Percentiles rank a stretch among this genome's conserved stretches.
phyloP scores from a whole-genome alignment of 805 yeast species.

The Saccharomycopsis capsularis region DNA sequence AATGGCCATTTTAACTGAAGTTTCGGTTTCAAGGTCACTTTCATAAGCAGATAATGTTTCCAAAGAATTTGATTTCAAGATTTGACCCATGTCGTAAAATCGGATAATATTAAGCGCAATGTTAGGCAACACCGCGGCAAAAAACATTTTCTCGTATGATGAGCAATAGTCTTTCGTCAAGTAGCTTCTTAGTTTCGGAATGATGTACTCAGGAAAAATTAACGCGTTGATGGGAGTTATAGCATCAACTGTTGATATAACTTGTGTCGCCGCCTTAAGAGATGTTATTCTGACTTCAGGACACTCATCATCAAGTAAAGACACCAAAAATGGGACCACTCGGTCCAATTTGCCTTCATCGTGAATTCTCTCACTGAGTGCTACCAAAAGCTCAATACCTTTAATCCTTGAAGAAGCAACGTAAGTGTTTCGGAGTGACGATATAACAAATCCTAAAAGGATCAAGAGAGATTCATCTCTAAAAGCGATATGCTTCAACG shows the following conservation, averaged over 20 bases:
- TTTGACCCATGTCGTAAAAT: slow-evolving; percentile 55
- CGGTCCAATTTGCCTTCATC: slow-evolving; percentile 86
- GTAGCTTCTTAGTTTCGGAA: slow-evolving; percentile 57
- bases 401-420: slow-evolving; percentile 53
- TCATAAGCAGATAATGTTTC: slow-evolving; percentile 32
- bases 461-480: slow-evolving; percentile 39
- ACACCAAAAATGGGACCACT: slow-evolving; percentile 70
- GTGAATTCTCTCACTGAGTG: slow-evolving; percentile 64
- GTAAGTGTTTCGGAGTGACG: slow-evolving; percentile 54
- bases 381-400: slow-evolving; percentile 70
- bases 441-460: slow-evolving; percentile 48
- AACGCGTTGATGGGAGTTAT: slow-evolving; percentile 70
- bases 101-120: slow-evolving; percentile 59
- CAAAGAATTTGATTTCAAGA: slow-evolving; percentile 39
- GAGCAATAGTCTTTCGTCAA: slow-evolving; percentile 33
- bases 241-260: slow-evolving; percentile 54
- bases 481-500: slow-evolving; percentile 27
- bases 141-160: slow-evolving; percentile 49
- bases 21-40: slow-evolving; percentile 24
- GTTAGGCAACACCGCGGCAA: slow-evolving; percentile 68
- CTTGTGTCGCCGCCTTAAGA: slow-evolving; percentile 56
- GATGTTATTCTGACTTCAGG: slow-evolving; percentile 63
- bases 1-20: background rate
- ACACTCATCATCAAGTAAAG: slow-evolving; percentile 63
- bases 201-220: slow-evolving; percentile 73